Evolutionary conservation across 1,284 basidiomycete genomes (phyloP), one percentile per base, ranked within the genome.

Genomic region (Anthracocystis panici-leucophaei): DNA sequence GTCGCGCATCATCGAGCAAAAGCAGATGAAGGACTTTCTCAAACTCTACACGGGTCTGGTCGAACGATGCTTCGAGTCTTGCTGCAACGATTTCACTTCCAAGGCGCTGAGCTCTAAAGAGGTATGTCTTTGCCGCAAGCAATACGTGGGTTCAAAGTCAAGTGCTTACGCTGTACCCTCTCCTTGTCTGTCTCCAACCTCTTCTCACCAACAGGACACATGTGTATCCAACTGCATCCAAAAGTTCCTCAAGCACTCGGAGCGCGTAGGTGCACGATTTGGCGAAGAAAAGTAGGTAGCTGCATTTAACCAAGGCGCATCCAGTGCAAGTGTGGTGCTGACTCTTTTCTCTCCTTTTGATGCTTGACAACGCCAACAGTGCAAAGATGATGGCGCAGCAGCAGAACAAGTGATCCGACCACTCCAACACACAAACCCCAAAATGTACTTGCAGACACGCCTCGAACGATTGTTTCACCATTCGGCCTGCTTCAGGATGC

Each of bases 21-120:
- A 84, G 46, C 86, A 98, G 93, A 97, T 98, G 95, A 93, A 96
- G 89, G 96, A 98, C 88, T 98, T 99, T 83, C 89, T 98, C 89
- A 90, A 89, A 83, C 92, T 98, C 86, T 98, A 98, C 88, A 93
- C 94, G n/a, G 92, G 91, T 81, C 89, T 99, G 60, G 95, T 97
- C 45, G 95, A 98, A 86, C 90, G 93, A 78, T 99, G 96, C 87
- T 99, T 99, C 89, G 94, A 89, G 77, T 89, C 92, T 31, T 99
- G 96, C 87, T 92, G 92, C 83, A 94, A 97, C 85, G 96, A 99
- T 86, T 98, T 99, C 84, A 98, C 95, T 31, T 93, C 92, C 88
- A 97, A 95, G 87, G 90, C 95, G 0, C 88, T 98, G 67, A 93
- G 92, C 21, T 90, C 91, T 58, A 98, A 97, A 89, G 96, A 99